phyloP scores from a whole-genome alignment of 768 basidiomycete genomes.

The Tylopilus sp. region DNA sequence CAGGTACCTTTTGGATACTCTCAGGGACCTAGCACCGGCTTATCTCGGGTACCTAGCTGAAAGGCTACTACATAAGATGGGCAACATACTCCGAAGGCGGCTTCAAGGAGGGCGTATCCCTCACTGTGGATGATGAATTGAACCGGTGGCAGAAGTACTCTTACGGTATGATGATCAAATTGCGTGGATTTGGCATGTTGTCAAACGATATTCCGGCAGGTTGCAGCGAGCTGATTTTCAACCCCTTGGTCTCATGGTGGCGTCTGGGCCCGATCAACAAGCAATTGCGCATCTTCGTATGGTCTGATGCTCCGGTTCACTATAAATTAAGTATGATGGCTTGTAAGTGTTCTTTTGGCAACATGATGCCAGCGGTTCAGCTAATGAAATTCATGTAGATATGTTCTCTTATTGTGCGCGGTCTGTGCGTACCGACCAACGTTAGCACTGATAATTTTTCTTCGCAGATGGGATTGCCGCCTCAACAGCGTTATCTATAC shows the following conservation, averaged over 20 bases:
- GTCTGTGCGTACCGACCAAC: conserved; percentile 1
- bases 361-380: not conserved
- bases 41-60: conserved; percentile 11
- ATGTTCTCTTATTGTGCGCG: conserved; percentile 53
- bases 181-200: conserved; percentile 12
- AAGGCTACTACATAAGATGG: conserved; percentile 42
- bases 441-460: not conserved
- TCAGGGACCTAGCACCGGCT: not conserved
- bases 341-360: conserved; percentile 33
- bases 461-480: conserved; percentile 55
- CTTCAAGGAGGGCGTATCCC: conserved; percentile 92
- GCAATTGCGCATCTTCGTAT: conserved; percentile 73
- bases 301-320: conserved; percentile 74
- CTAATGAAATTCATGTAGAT: conserved; percentile 26
- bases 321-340: conserved; percentile 70
- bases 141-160: conserved; percentile 92
- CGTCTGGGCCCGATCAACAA: conserved; percentile 77
- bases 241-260: conserved; percentile 79
- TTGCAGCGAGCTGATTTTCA: conserved; percentile 67
- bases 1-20: conserved; percentile 34
- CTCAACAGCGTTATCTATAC: conserved; percentile 54
- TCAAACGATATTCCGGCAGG: conserved; percentile 34
- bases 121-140: conserved; percentile 90
- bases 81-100: conserved; percentile 85
- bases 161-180: conserved; percentile 50